Percentiles rank a stretch among this genome's conserved stretches.
These are phyloP conservation scores for Talaromyces adpressus DNA, from an alignment of 495 filamentous ascomycete genomes.

Conservation along the genomic window DNA sequence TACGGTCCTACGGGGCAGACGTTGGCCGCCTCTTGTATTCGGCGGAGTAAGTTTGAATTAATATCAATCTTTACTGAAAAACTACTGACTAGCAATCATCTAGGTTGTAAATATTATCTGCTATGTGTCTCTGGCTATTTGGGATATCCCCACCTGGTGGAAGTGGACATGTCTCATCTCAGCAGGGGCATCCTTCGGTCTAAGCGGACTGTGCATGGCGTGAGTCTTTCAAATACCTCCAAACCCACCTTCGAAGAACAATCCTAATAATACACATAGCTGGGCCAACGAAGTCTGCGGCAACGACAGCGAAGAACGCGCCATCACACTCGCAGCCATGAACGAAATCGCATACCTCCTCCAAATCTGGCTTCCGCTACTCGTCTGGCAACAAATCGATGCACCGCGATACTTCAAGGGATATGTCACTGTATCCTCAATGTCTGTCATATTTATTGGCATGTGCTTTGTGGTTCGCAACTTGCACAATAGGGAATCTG, in stretches of 20 bases:
- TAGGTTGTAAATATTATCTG: constrained; percentile 36
- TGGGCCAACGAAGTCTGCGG: constrained; percentile 47
- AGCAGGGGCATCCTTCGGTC: constrained; percentile 26
- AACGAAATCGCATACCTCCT: constrained; percentile 44
- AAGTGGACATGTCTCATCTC: constrained; percentile 38
- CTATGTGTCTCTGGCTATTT: constrained; percentile 33
- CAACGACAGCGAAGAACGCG: constrained; percentile 44
- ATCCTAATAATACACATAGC: constrained; percentile 14
- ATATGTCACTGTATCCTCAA: constrained; percentile 31
- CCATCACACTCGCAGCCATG: constrained; percentile 43
- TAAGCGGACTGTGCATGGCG: constrained; percentile 39
- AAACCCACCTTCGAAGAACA: background rate
- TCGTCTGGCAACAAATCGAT: constrained; percentile 47
- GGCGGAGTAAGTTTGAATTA: constrained; percentile 32
- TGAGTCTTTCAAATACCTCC: constrained; percentile 13
- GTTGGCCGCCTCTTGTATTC: constrained; percentile 50
- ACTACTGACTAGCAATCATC: background rate
- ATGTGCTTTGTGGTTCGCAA: constrained; percentile 18
- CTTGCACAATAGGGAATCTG: constrained; percentile 32
- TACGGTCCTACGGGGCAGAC: constrained; percentile 42
- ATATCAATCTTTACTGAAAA: background rate
- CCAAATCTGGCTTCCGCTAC: constrained; percentile 41
- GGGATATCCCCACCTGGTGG: constrained; percentile 39
- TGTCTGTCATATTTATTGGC: constrained; percentile 27
- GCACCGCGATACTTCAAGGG: constrained; percentile 42